Base-by-base conservation (phyloP, 441 rosid genomes). In the Croton setiger region DNA sequence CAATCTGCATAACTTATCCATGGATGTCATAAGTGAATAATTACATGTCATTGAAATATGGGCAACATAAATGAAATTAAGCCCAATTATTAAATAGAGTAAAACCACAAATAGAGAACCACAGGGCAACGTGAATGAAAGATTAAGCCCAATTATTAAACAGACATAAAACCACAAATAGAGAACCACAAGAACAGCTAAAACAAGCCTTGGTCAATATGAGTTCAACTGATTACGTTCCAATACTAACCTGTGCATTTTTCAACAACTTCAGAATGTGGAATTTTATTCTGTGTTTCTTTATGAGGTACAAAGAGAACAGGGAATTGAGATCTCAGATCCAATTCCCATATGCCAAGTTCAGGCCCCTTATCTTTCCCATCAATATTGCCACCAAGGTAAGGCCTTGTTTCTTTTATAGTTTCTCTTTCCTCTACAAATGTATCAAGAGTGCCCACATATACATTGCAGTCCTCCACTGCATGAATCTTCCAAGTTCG, bases 391-490 rank as follows among this genome's bases (percentile, higher is more conserved):
- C 88, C 95, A 7, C 88, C 86, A 51, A 13, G 47, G 78, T 78
- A 82, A 41, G 95, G 87, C 73, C 80, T 84, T 14, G 88, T 92
- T 82, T 92, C 93, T 64, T 49, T 81, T 27, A 89, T 62, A 44
- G 75, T 77, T 78, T 95, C 96, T 81, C 98, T 90, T 65, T 92
- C 97, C 82, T 92, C 99, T 39, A 88, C 67, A 72, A 95, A 92
- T 51, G 98, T 89, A 45, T 95, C 98, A 6, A 95, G 86, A 68
- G 97, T 90, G 68, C 99, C 99, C 8, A 90, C 90, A 74, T 92
- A 90, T 64, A 95, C 98, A 81, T 92, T 92, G 79, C 99, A 95
- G 83, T 89, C 99, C 78, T 95, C 99, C 6, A 92, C 71, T 0
- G 91, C 78, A 43, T 60, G 88, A 80, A 92, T 92, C 84, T 82